Evolutionary conservation across 371 early-diverging fungal species (phyloP), one percentile per base, ranked within the genome.

Genomic region (Apophysomyces sp.): DNA sequence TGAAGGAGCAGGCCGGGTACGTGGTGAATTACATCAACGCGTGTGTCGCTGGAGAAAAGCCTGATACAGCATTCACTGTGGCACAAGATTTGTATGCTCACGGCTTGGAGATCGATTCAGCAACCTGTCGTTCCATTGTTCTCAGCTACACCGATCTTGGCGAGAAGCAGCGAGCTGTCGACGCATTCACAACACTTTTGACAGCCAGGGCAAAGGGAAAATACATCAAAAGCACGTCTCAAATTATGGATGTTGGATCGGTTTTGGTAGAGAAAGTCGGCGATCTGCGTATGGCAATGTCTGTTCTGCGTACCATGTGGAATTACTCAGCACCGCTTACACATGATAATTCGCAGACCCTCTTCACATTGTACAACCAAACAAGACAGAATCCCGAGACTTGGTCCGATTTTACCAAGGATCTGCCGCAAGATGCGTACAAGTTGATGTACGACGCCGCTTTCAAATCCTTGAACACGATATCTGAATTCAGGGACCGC

Each of bases 21-120:
- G 34, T 81, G 18, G 67, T 76, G 7, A 69, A 71, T 39, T 81
- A 78, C 28, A 65, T 74, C 2, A 57, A 65, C 56, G 66, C 73
- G 11, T 77, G 73, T 36, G 57, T 67, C 16, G 51, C 44, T 0
- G 55, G 69, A 24, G 52, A 69, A 18, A 29, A 62, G 21, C 65
- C 67, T 2, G 72, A 74, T n/a, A n/a, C 58, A 16, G 71, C 70
- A 0, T 36, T 70, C 15, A 55, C 61, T 0, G 67, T 68, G 2
- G 34, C 72, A 8, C 34, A 65, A 16, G 65, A 63, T 13, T 73
- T 78, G 70, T 55, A 53, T 2, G 6, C 31, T 7, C 65, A 64
- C 26, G 77, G 77, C 11, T 51, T 78, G 30, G 63, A 59, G 2
- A 54, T 77, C 31, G 73, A 78, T 30, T 60, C 59, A 2, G n/a